Evolutionary conservation across 345 rosid genomes (phyloP), one percentile per base, ranked within the genome.

Genomic region (Bruguiera parviflora): DNA sequence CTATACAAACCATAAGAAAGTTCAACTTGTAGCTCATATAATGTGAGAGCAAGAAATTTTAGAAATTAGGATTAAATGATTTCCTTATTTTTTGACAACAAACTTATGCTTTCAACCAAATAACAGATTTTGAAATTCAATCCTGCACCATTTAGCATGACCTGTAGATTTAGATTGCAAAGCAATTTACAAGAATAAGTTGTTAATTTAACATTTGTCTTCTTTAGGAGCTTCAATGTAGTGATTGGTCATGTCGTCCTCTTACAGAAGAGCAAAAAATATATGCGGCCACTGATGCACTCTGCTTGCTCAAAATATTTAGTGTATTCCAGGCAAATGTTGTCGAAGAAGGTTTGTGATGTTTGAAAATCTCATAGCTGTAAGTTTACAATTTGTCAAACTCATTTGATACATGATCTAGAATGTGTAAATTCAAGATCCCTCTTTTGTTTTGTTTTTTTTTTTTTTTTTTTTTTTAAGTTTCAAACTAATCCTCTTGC

Each of bases 211-310:
- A 65, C 70, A 60, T 43, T 31, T 72, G 64, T 78, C 67, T 84
- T 71, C 78, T 73, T 73, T 87, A 91, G 98, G 98, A 89, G 65
- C 95, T 89, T 87, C 96, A 91, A 84, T 94, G 97, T 84, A 94
- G 98, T 87, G 95, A 94, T 75, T 94, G 97, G 98, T 88, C 98
- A 33, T 84, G 58, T 65, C 96, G 91, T 75, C 97, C 98, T 85
- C 95, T 91, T 81, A 84, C 88, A 61, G 92, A 89, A 84, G 96
- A 87, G 79, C 98, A 94, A 83, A 91, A 85, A 76, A 71, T 71
- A 53, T 91, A 91, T 78, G 96, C 96, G 61, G 97, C 98, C 22
- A 80, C 67, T 51, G 98, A 94, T 88, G 96, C 96, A 8, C 90
- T 85, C 72, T 91, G 97, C 86, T 83, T 94, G 81, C 88, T 94